Evolutionary conservation across 2,329 filamentous ascomycete genomes (phyloP).

Genomic region (Dactylella cylindrospora): DNA sequence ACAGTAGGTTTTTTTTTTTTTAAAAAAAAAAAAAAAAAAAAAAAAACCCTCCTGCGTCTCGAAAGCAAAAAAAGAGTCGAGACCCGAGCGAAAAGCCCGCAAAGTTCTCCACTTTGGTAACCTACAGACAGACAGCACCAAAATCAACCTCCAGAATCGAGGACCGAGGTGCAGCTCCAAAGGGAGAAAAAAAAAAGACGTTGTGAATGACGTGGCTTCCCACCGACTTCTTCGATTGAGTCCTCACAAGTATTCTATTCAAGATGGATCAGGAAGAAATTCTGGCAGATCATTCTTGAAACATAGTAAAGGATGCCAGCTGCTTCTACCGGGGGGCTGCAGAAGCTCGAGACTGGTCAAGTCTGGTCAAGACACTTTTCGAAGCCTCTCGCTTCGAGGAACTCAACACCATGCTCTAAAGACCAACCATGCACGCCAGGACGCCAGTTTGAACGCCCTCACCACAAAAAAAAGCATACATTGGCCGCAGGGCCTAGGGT

Average conservation of each 20-base stretch:
- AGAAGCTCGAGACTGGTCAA: conserved; percentile 12
- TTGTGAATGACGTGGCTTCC: conserved; percentile 39
- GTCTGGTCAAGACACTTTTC: too few relatives aligned
- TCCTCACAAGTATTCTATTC: conserved; percentile 9
- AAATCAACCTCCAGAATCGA: not conserved
- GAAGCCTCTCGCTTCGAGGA: conserved; percentile 25
- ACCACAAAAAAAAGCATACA: conserved; percentile 23
- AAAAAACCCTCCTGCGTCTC: conserved; percentile 42
- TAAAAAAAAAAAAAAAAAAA: conserved; percentile 6
- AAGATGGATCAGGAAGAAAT: conserved; percentile 37
- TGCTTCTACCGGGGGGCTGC: conserved; percentile 39
- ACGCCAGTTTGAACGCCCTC: conserved; percentile 23
- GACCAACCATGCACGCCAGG: too few relatives aligned
- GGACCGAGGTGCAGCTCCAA: not conserved
- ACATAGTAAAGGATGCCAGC: too few relatives aligned
- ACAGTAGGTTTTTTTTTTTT: too few relatives aligned
- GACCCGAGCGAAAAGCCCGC: too few relatives aligned
- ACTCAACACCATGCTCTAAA: conserved; percentile 24
- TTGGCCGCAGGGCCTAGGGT: conserved; percentile 8
- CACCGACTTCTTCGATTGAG: conserved; percentile 8
- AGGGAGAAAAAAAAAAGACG: conserved; percentile 4
- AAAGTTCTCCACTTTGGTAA: too few relatives aligned
- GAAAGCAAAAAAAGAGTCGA: too few relatives aligned
- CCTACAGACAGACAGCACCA: not conserved
- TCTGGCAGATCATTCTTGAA: conserved; percentile 41